Conservation (phyloP, 306 rosid genomes). For the Astragalus membranaceus region DNA sequence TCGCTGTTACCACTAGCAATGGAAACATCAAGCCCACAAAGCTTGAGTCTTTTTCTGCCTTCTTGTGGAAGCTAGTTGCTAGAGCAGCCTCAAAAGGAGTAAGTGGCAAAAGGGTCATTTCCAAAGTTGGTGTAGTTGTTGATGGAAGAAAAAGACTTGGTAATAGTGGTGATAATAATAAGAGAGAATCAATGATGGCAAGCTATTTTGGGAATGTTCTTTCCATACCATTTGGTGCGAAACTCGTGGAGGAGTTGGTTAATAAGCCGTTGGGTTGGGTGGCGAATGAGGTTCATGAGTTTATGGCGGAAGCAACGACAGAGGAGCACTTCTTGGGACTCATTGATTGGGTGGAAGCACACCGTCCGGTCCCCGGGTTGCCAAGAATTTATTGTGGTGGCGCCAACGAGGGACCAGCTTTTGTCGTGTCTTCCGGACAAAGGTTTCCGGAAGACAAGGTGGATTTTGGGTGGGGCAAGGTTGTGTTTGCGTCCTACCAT, state of each 20-base stretch:
- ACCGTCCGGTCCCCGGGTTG: constrained; percentile 43
- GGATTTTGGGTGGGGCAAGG: constrained; percentile 77
- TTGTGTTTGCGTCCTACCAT: constrained; percentile 62
- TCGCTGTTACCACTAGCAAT: constrained; percentile 3
- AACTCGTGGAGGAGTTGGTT: constrained; percentile 24
- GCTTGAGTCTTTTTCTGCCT: constrained; percentile 60
- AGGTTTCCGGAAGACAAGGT: constrained; percentile 46
- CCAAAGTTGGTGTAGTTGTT: constrained; percentile 71
- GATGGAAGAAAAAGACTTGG: constrained; percentile 51
- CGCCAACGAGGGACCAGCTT: constrained; percentile 35
- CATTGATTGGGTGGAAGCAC: constrained; percentile 77
- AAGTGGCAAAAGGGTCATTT: not conserved
- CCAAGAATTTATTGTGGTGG: constrained; percentile 31
- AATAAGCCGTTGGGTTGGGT: constrained; percentile 43
- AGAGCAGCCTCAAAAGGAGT: constrained; percentile 18
- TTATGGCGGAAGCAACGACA: constrained; percentile 24
- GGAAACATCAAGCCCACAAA: constrained; percentile 25
- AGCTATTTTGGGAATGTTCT: constrained; percentile 65
- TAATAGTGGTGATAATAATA: not conserved
- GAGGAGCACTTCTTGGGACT: constrained; percentile 65
- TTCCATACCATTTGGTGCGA: constrained; percentile 50
- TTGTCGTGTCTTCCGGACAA: constrained; percentile 73
- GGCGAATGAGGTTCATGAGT: constrained; percentile 35
- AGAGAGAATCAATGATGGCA: constrained; percentile 4
- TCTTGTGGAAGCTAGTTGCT: constrained; percentile 69